Conservation (phyloP, 179 eudicot genomes). For the Camellia oleifera region DNA sequence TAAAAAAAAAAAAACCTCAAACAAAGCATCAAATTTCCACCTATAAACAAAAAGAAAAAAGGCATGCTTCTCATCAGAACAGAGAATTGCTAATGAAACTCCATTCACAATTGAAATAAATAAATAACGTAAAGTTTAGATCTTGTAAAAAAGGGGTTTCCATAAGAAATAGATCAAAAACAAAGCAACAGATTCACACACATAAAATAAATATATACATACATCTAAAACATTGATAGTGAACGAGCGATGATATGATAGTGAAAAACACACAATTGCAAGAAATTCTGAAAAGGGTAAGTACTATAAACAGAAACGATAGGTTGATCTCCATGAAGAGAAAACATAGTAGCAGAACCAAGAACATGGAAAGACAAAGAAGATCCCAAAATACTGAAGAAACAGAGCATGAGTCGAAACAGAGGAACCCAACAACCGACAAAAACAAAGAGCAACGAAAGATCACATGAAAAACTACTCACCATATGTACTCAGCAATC, state of each 20-base stretch:
- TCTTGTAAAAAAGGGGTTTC: not conserved
- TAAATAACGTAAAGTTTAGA: too few species aligned
- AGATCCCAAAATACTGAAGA: not conserved
- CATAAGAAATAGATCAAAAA: not conserved
- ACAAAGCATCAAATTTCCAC: not conserved
- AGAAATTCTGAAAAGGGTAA: not conserved
- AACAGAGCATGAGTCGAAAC: not conserved
- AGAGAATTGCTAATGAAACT: too few species aligned
- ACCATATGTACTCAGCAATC: constrained; percentile 65
- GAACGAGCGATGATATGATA: not conserved
- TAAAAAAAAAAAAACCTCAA: too few species aligned
- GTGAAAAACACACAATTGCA: not conserved
- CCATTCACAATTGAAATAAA: too few species aligned
- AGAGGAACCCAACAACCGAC: constrained; percentile 1
- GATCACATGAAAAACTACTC: constrained; percentile 2
- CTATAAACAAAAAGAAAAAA: not conserved
- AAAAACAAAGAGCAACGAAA: not conserved
- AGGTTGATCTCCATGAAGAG: not conserved
- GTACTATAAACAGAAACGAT: not conserved
- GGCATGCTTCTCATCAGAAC: too few species aligned
- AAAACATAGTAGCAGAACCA: not conserved
- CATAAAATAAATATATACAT: not conserved
- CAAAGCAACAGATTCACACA: not conserved
- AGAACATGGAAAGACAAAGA: not conserved
- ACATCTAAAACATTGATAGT: too few species aligned